These are phyloP conservation scores for Pythium brachiatum DNA, from an alignment of 352 stramenopile genomes.

Conservation along the genomic window DNA sequence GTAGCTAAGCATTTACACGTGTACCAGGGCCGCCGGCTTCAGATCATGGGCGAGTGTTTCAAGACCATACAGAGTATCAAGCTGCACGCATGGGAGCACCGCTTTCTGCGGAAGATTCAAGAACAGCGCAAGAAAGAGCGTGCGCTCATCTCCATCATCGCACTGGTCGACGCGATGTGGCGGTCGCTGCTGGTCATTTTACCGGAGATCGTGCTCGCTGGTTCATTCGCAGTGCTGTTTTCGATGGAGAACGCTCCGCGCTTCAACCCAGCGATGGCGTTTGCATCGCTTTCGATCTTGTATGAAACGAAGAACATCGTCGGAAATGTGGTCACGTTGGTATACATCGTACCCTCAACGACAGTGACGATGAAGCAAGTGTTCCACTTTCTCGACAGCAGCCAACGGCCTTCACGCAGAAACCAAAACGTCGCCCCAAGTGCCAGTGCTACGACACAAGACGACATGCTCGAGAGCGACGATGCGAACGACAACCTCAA, in stretches of 20 bases:
- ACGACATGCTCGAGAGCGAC: too few relatives aligned
- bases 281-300: constrained; percentile 10
- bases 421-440: too few relatives aligned
- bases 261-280: constrained; percentile 13
- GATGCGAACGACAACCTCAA: constrained; percentile 52
- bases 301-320: background rate
- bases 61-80: constrained; percentile 23
- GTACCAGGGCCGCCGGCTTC: constrained; percentile 4
- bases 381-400: constrained; percentile 3
- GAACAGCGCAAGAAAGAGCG: constrained; percentile 1
- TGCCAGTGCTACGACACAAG: too few relatives aligned
- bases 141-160: background rate
- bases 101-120: constrained; percentile 10
- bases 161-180: constrained; percentile 1
- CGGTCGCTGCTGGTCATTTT: background rate
- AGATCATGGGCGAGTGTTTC: constrained; percentile 20
- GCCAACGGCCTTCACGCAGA: background rate
- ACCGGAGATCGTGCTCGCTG: constrained; percentile 2
- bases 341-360: background rate
- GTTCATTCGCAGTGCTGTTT: constrained; percentile 2
- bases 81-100: constrained; percentile 16
- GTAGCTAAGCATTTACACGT: constrained; percentile 3
- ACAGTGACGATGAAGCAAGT: constrained; percentile 7
- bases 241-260: background rate
- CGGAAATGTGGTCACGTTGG: background rate